Evolutionary conservation across 129 eudicot species (phyloP).

Genomic region (Oenanthe sinensis): DNA sequence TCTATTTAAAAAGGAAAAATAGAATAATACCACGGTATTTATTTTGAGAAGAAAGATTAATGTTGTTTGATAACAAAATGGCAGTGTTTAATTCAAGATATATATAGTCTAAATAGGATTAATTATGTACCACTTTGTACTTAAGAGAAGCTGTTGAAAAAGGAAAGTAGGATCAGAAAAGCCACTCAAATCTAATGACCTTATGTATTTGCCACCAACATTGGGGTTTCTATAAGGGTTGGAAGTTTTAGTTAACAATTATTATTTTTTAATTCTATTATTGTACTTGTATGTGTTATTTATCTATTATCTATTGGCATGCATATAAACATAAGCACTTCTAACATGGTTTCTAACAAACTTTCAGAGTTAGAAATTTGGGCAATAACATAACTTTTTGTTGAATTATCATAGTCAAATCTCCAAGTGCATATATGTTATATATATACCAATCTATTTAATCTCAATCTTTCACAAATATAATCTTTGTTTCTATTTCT

Average conservation of each 20-base stretch:
- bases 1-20: not conserved
- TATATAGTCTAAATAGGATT: not conserved
- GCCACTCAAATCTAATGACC: not conserved
- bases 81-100: not conserved
- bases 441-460: too few species aligned
- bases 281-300: not conserved
- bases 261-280: not conserved
- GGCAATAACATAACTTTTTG: constrained; percentile 68
- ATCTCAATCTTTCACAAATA: too few species aligned
- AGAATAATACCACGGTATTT: too few species aligned
- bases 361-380: not conserved
- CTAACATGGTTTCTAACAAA: not conserved
- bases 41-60: not conserved
- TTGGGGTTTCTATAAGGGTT: not conserved
- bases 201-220: not conserved
- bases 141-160: not conserved
- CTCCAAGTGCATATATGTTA: constrained; percentile 76
- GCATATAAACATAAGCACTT: not conserved
- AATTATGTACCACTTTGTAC: not conserved
- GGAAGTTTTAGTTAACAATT: not conserved
- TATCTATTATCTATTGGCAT: not conserved
- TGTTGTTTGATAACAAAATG: not conserved
- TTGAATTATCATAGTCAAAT: constrained; percentile 78
- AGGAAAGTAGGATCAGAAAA: not conserved
- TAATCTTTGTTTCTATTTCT: too few species aligned